phyloP scores from a whole-genome alignment of 2,329 filamentous ascomycete genomes.

The Alternaria ventricosa region DNA sequence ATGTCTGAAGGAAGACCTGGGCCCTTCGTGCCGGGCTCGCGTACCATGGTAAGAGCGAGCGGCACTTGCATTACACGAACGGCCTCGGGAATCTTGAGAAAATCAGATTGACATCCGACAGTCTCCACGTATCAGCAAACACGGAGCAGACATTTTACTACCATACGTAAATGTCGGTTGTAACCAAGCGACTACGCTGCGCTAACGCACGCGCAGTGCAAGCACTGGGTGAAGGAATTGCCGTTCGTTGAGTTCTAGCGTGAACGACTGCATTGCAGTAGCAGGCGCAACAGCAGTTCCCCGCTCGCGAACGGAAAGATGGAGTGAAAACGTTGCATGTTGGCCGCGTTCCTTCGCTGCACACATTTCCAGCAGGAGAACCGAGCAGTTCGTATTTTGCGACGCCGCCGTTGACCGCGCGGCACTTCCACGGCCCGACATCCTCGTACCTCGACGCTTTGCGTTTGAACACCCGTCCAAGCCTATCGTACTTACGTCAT shows the following conservation, averaged over 20 bases:
- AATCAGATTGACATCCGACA: neutral
- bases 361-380: neutral
- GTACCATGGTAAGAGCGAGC: neutral
- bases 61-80: neutral
- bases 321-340: neutral
- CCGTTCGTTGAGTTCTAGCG: neutral
- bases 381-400: neutral
- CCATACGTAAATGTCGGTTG: neutral
- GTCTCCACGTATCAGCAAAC: neutral
- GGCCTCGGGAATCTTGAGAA: neutral
- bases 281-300: neutral
- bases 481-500: neutral
- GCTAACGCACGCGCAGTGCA: conserved; percentile 1
- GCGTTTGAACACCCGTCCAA: neutral
- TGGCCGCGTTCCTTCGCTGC: neutral
- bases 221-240: neutral
- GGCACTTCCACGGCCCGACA: neutral
- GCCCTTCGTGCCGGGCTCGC: neutral
- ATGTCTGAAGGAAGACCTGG: neutral
- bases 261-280: neutral
- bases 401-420: neutral
- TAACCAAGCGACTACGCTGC: conserved; percentile 1
- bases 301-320: neutral
- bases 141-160: neutral
- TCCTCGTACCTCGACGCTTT: neutral